Conservation (phyloP, 2,329 filamentous ascomycete genomes). For the Tolypocladium inflatum region DNA sequence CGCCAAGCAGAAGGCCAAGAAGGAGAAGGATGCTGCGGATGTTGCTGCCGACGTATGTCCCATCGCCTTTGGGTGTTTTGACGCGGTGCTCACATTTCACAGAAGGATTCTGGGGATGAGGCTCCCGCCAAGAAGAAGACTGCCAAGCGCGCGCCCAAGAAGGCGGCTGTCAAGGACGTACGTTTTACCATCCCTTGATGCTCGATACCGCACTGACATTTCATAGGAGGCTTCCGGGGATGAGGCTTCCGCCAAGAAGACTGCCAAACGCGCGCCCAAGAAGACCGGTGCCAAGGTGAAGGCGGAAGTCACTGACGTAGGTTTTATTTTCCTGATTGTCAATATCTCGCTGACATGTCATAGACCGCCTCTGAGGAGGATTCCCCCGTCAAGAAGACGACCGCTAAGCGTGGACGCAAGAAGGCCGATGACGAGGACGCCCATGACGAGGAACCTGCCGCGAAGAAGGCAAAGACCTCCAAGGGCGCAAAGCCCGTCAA, state of each 20-base stretch:
- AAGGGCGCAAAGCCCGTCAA: constrained; percentile 13
- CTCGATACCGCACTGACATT: neutral
- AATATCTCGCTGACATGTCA: neutral
- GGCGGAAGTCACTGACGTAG: neutral
- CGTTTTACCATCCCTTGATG: neutral
- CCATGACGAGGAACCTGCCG: constrained; percentile 22
- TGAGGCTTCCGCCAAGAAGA: constrained; percentile 13
- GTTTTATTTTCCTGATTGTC: neutral
- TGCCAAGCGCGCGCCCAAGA: neutral
- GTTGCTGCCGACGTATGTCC: constrained; percentile 10
- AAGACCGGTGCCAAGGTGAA: neutral
- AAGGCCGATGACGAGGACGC: constrained; percentile 19
- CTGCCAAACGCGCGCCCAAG: constrained; percentile 2
- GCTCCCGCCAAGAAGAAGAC: constrained; percentile 21
- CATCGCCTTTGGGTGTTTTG: neutral
- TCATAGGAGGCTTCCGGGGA: neutral
- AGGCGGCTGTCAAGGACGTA: neutral
- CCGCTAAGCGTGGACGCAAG: constrained; percentile 24
- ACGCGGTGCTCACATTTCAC: constrained; percentile 11
- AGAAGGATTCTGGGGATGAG: constrained; percentile 15
- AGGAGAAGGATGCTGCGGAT: constrained; percentile 18
- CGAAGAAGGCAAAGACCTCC: constrained; percentile 25
- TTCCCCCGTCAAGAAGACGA: constrained; percentile 19
- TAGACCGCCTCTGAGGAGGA: neutral
- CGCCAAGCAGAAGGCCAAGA: constrained; percentile 25